phyloP scores from a whole-genome alignment of 208 protist species.

The Trypanosomatidae sp. region DNA sequence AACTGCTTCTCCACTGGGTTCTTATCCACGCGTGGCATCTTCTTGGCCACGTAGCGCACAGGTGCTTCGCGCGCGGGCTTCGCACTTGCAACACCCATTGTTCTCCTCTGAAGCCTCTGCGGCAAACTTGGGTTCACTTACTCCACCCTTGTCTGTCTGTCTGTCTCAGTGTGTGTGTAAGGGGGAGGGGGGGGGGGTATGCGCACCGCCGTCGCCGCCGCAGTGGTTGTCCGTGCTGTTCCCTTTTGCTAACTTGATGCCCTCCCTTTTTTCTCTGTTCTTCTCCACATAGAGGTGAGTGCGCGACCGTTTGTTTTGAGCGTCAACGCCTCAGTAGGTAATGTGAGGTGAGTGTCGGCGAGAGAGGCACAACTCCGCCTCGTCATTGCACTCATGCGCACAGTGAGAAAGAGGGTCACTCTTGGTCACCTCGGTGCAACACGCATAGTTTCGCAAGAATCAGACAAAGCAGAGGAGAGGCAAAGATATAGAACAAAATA shows the following conservation, averaged over 20 bases:
- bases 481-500: conserved; percentile 5
- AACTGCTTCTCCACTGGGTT: conserved; percentile 80
- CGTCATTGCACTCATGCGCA: neutral
- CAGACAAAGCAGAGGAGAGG: conserved; percentile 19
- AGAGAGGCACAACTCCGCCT: neutral
- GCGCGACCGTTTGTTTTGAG: neutral
- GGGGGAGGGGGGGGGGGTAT: too few relatives aligned
- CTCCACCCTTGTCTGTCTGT: neutral
- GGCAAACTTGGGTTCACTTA: neutral
- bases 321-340: neutral
- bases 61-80: conserved; percentile 68
- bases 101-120: too few relatives aligned
- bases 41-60: conserved; percentile 80
- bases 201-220: neutral
- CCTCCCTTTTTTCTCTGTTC: too few relatives aligned
- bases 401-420: neutral
- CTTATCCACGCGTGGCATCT: conserved; percentile 68
- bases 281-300: neutral
- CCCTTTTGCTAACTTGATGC: neutral
- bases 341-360: neutral
- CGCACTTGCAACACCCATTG: conserved; percentile 46
- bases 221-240: neutral
- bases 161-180: neutral
- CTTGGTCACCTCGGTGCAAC: neutral
- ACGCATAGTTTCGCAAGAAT: neutral